These are phyloP conservation scores for Pyrenopolyporus hunteri DNA, from an alignment of 495 filamentous ascomycete genomes.

Conservation along the genomic window DNA sequence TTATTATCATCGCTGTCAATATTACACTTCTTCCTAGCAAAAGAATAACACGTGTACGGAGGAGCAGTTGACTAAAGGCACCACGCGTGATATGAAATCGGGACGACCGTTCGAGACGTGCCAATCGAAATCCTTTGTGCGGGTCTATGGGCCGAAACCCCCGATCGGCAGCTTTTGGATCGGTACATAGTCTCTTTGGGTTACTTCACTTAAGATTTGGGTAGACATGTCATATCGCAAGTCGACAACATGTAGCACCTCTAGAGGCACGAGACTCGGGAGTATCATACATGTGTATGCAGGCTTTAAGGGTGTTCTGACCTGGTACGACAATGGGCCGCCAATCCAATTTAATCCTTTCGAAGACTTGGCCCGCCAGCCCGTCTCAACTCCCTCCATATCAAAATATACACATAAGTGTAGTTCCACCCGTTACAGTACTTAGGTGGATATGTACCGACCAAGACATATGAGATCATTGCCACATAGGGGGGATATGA, in stretches of 20 bases:
- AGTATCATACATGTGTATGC: not conserved
- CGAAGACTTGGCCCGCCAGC: not conserved
- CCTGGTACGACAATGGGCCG: not conserved
- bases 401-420: too few relatives aligned
- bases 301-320: not conserved
- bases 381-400: too few relatives aligned
- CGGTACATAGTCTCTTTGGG: slow-evolving; percentile 18
- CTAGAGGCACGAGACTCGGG: slow-evolving; percentile 16
- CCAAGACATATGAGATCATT: too few relatives aligned
- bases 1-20: not conserved
- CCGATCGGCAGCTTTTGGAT: slow-evolving; percentile 35
- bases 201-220: slow-evolving; percentile 22
- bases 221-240: slow-evolving; percentile 16
- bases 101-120: slow-evolving; percentile 19
- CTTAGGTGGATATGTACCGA: too few relatives aligned
- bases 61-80: not conserved
- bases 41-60: not conserved
- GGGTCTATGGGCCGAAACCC: slow-evolving; percentile 39
- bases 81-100: not conserved
- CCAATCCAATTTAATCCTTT: not conserved
- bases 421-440: too few relatives aligned
- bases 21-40: not conserved
- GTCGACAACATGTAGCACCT: not conserved
- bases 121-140: slow-evolving; percentile 27
- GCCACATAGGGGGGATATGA: too few relatives aligned